phyloP scores from a whole-genome alignment of 129 eudicot species.

The Centrapalus pauciflorus region DNA sequence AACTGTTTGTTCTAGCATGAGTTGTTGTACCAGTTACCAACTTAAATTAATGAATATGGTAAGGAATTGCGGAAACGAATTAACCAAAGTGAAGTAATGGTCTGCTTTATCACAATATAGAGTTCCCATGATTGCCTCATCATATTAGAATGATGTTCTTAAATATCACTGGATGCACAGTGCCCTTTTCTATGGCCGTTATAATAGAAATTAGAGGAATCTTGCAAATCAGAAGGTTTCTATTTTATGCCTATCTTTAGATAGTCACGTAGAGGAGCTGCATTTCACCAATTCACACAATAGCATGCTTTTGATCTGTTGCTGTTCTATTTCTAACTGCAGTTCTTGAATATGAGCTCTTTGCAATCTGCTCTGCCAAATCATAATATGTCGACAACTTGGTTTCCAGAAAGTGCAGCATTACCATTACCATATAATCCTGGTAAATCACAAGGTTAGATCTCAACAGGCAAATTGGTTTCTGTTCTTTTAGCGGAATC shows the following conservation, averaged over 20 bases:
- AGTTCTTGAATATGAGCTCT: constrained; percentile 83
- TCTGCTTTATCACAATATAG: too few species aligned
- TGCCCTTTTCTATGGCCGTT: not conserved
- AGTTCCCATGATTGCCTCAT: not conserved
- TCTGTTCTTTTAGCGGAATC: not conserved
- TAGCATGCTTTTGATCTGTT: not conserved
- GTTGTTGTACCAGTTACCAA: too few species aligned
- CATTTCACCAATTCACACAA: not conserved
- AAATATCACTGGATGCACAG: not conserved
- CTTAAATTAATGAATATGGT: too few species aligned
- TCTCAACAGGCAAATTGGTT: not conserved
- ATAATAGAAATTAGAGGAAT: not conserved
- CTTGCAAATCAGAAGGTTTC: not conserved
- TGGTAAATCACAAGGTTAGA: constrained; percentile 44
- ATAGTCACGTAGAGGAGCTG: not conserved
- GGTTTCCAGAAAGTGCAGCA: constrained; percentile 57
- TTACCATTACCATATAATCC: constrained; percentile 37
- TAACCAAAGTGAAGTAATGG: too few species aligned
- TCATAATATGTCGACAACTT: constrained; percentile 41
- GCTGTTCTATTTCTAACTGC: constrained; percentile 19
- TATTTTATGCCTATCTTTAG: not conserved
- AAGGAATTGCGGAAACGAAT: too few species aligned
- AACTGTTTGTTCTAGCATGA: too few species aligned
- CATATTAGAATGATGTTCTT: not conserved
- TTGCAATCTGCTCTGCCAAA: constrained; percentile 67